Conservation (phyloP, 139 green algal genomes). For the Chlorella vulgaris region DNA sequence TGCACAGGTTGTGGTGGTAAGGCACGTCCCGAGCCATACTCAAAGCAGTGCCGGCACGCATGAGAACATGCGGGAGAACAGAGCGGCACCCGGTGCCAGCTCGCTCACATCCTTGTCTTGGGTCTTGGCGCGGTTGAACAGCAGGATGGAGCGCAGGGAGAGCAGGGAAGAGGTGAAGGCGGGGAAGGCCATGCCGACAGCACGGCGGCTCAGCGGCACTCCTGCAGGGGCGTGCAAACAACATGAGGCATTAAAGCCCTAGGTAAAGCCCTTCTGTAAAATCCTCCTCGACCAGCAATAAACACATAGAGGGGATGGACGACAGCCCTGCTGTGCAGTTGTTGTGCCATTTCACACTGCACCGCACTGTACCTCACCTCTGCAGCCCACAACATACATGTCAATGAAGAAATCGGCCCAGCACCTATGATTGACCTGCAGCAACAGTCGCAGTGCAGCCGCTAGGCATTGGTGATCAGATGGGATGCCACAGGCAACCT, state of each 20-base stretch:
- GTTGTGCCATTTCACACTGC: too few species aligned
- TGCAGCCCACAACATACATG: slow-evolving; percentile 73
- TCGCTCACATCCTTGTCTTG: slow-evolving; percentile 23
- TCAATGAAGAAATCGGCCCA: slow-evolving; percentile 95
- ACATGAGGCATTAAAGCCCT: too few species aligned
- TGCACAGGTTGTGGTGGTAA: too few species aligned
- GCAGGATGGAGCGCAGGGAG: slow-evolving; percentile 26
- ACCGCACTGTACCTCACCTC: too few species aligned
- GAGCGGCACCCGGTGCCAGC: not conserved
- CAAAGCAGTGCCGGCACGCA: not conserved
- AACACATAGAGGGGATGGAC: too few species aligned
- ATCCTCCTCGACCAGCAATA: too few species aligned
- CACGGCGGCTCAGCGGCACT: too few species aligned
- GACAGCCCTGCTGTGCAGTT: too few species aligned
- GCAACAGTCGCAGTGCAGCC: not conserved
- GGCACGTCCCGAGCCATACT: not conserved
- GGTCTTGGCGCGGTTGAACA: slow-evolving; percentile 28
- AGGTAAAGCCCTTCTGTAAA: too few species aligned
- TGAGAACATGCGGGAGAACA: not conserved
- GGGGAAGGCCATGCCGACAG: slow-evolving; percentile 29
- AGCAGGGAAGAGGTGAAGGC: slow-evolving; percentile 35
- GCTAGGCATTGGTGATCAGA: too few species aligned
- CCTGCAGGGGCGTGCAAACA: too few species aligned
- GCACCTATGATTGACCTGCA: slow-evolving; percentile 87
- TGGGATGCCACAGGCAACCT: too few species aligned